Conservation (phyloP, 371 early-diverging fungal species). For the Mucor velutinosus region DNA sequence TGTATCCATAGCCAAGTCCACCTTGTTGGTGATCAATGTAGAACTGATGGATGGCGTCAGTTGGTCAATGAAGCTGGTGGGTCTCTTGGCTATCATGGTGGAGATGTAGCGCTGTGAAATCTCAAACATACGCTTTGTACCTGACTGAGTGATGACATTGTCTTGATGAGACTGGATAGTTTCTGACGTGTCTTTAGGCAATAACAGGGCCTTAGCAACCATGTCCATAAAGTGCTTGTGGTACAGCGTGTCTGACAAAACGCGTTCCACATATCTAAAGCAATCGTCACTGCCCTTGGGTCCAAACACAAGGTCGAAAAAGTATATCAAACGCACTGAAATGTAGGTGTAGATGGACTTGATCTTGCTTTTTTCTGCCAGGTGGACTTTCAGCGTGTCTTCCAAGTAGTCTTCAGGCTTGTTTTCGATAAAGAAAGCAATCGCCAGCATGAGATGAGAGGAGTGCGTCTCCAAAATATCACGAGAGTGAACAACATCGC, state of each 20-base stretch:
- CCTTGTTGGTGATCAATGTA: background rate
- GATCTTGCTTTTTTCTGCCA: constrained; percentile 15
- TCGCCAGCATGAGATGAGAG: constrained; percentile 16
- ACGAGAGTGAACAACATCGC: constrained; percentile 17
- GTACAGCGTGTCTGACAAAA: background rate
- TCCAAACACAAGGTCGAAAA: constrained; percentile 20
- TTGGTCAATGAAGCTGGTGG: constrained; percentile 5
- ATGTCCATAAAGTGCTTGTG: constrained; percentile 8
- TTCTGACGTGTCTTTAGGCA: constrained; percentile 34
- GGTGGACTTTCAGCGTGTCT: constrained; percentile 1
- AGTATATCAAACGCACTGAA: constrained; percentile 19
- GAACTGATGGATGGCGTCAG: constrained; percentile 13
- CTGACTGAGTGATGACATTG: constrained; percentile 19
- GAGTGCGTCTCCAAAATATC: constrained; percentile 2
- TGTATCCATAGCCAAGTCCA: background rate
- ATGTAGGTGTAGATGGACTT: constrained; percentile 25
- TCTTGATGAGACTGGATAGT: constrained; percentile 27
- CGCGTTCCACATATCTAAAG: constrained; percentile 1
- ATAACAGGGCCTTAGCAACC: constrained; percentile 24
- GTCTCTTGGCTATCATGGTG: constrained; percentile 11
- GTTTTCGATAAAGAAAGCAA: constrained; percentile 18
- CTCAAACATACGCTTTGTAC: constrained; percentile 12
- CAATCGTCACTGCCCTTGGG: background rate
- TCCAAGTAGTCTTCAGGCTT: constrained; percentile 7
- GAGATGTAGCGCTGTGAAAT: constrained; percentile 16